phyloP scores from a whole-genome alignment of 2,329 filamentous ascomycete species.

The Fusarium dlaminii region DNA sequence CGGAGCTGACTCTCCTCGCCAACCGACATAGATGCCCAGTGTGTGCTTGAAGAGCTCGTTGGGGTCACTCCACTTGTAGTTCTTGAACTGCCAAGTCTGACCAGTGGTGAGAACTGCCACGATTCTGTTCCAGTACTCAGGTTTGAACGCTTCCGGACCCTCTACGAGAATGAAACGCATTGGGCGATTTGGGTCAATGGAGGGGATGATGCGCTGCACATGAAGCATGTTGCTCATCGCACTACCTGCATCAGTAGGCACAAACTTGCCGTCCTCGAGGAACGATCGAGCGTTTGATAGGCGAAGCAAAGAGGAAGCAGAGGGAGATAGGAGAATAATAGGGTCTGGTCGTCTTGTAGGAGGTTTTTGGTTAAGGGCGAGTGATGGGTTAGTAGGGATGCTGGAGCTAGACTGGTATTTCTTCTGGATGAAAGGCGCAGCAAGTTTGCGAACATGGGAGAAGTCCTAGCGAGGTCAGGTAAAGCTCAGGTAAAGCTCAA shows the following conservation, averaged over 20 bases:
- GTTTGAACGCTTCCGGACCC: slow-evolving; percentile 92
- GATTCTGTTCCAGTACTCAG: slow-evolving; percentile 95
- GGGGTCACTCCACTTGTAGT: slow-evolving; percentile 93
- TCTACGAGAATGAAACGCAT: slow-evolving; percentile 97
- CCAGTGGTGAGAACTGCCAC: slow-evolving; percentile 98
- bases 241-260: slow-evolving; percentile 75
- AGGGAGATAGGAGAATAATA: slow-evolving; percentile 96
- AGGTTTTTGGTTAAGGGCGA: slow-evolving; percentile 64
- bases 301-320: slow-evolving; percentile 91
- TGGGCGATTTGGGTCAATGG: slow-evolving; percentile 74
- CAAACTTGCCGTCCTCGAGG: slow-evolving; percentile 84
- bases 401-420: slow-evolving; percentile 57
- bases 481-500: background rate
- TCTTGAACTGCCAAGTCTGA: slow-evolving; percentile 98
- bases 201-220: slow-evolving; percentile 79
- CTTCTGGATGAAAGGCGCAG: slow-evolving; percentile 77
- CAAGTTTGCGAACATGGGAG: slow-evolving; percentile 88
- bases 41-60: slow-evolving; percentile 90
- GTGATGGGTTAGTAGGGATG: slow-evolving; percentile 54
- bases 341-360: slow-evolving; percentile 71
- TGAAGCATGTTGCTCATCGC: slow-evolving; percentile 83
- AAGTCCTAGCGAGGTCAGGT: slow-evolving; percentile 74
- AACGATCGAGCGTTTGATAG: slow-evolving; percentile 97
- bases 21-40: slow-evolving; percentile 88
- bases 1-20: slow-evolving; percentile 84